These are phyloP conservation scores for Nakazawaea wickerhamii DNA, from an alignment of 805 yeast genomes.

Conservation along the genomic window DNA sequence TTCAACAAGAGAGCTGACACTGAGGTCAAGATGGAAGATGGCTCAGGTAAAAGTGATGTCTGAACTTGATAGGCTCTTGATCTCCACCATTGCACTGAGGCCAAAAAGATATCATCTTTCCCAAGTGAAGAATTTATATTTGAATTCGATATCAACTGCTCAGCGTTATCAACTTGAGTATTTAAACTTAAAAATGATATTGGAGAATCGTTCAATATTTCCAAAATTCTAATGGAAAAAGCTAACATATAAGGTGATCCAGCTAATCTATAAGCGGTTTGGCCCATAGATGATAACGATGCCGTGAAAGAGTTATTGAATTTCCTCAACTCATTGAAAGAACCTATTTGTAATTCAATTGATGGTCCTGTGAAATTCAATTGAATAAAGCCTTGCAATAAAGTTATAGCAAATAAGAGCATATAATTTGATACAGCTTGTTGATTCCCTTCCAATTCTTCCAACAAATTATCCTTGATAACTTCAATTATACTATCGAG, in stretches of 20 bases:
- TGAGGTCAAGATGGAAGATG: slow-evolving; percentile 38
- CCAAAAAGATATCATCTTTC: slow-evolving; percentile 30
- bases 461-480: not conserved
- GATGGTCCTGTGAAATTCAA: slow-evolving; percentile 82
- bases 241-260: slow-evolving; percentile 43
- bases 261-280: slow-evolving; percentile 59
- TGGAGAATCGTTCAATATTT: slow-evolving; percentile 27
- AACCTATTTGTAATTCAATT: slow-evolving; percentile 28
- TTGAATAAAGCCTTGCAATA: slow-evolving; percentile 67
- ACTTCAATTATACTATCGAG: not conserved
- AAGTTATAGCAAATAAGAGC: slow-evolving; percentile 45
- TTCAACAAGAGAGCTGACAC: slow-evolving; percentile 36
- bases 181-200: slow-evolving; percentile 23
- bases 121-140: slow-evolving; percentile 12
- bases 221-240: slow-evolving; percentile 39
- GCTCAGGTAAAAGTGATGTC: slow-evolving; percentile 57
- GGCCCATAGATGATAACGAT: slow-evolving; percentile 56
- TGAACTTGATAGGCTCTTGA: slow-evolving; percentile 63
- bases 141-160: slow-evolving; percentile 18
- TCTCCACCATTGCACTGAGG: slow-evolving; percentile 70
- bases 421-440: slow-evolving; percentile 12
- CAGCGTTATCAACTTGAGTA: slow-evolving; percentile 18
- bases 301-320: slow-evolving; percentile 24
- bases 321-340: slow-evolving; percentile 3
- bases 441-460: not conserved